These are phyloP conservation scores for Hibiscus syriacus DNA, from an alignment of 345 rosid genomes.

Conservation along the genomic window DNA sequence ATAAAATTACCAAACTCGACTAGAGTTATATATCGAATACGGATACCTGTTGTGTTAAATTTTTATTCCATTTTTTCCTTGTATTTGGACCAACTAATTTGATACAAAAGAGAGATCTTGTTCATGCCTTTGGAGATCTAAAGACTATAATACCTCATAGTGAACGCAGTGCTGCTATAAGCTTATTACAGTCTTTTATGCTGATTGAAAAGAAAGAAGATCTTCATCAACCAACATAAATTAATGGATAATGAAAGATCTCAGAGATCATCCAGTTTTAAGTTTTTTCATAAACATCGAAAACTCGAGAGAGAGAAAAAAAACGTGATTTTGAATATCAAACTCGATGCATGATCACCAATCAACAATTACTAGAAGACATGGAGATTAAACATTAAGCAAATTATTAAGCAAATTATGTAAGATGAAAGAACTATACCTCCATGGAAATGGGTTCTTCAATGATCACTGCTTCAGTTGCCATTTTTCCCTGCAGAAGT, in stretches of 20 bases:
- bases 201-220: neutral
- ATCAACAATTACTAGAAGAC: neutral
- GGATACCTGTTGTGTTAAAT: neutral
- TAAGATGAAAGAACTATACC: slow-evolving; percentile 30
- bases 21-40: neutral
- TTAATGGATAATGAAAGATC: neutral
- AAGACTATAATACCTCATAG: no score
- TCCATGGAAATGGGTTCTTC: slow-evolving; percentile 24
- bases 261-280: neutral
- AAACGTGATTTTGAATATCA: neutral
- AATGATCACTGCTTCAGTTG: slow-evolving; percentile 38
- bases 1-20: neutral
- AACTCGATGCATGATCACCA: neutral
- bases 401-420: neutral
- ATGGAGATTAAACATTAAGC: neutral
- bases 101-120: neutral
- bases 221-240: neutral
- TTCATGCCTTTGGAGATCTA: no score
- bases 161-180: no score
- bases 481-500: slow-evolving; percentile 39
- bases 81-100: neutral
- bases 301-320: neutral
- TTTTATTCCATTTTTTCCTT: neutral
- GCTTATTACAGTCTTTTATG: neutral
- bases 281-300: neutral